Evolutionary conservation across 208 protist genomes (phyloP).

Genomic region (Trypanosoma brucei): DNA sequence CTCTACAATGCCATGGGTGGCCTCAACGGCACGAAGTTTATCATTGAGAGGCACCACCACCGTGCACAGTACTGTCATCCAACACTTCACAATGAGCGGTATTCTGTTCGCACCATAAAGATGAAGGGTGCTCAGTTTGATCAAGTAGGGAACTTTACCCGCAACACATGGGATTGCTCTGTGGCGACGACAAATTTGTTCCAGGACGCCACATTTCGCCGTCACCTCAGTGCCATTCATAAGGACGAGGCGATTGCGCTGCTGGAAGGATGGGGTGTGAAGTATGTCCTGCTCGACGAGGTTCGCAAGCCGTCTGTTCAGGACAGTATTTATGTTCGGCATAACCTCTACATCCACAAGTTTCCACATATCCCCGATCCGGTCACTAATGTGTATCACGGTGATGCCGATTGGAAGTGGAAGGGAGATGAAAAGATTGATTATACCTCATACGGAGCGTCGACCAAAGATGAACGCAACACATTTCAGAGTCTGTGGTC

Average conservation of each 20-base stretch:
- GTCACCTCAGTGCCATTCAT: slow-evolving; percentile 32
- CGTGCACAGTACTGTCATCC: slow-evolving; percentile 66
- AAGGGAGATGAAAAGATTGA: slow-evolving; percentile 71
- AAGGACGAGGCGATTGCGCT: slow-evolving; percentile 65
- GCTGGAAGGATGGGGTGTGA: slow-evolving; percentile 78
- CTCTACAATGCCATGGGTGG: slow-evolving; percentile 47
- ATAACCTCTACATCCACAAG: slow-evolving; percentile 75
- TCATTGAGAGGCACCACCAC: slow-evolving; percentile 61
- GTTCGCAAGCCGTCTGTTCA: slow-evolving; percentile 65
- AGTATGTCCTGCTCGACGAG: slow-evolving; percentile 80
- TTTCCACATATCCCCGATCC: slow-evolving; percentile 75
- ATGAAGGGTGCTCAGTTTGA: slow-evolving; percentile 55
- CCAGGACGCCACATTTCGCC: slow-evolving; percentile 40
- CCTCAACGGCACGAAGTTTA: slow-evolving; percentile 45
- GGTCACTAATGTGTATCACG: slow-evolving; percentile 59
- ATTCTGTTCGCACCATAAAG: slow-evolving; percentile 61
- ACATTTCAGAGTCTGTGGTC: slow-evolving; percentile 30
- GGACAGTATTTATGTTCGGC: slow-evolving; percentile 73
- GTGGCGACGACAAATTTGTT: slow-evolving; percentile 52
- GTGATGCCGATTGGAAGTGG: slow-evolving; percentile 84
- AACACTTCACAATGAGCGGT: slow-evolving; percentile 29
- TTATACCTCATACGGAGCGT: slow-evolving; percentile 67
- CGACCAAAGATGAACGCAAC: slow-evolving; percentile 34
- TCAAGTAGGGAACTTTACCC: slow-evolving; percentile 57
- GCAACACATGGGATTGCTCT: slow-evolving; percentile 57